A percentile compares a stretch with the other conserved stretches of the same genome.
These are phyloP conservation scores for Fusarium globosum DNA, from an alignment of 2,329 filamentous ascomycete genomes.

Conservation along the genomic window DNA sequence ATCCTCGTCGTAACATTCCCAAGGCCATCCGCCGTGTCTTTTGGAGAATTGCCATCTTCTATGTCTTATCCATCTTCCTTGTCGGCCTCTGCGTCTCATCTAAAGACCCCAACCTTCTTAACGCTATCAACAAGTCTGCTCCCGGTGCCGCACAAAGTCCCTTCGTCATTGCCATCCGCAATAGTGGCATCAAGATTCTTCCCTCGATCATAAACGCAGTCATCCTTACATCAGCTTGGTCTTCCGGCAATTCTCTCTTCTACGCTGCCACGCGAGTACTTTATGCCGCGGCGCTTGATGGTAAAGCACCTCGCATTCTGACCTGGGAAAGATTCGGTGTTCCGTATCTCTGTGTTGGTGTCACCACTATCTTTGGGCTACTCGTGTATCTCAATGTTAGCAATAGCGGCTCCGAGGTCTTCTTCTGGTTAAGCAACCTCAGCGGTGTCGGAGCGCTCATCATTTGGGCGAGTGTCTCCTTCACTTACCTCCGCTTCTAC, in stretches of 20 bases:
- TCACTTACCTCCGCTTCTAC: conserved; percentile 27
- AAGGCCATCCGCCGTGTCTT: conserved; percentile 72
- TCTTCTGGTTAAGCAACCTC: conserved; percentile 29
- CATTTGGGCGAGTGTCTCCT: conserved; percentile 65
- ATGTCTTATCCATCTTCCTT: conserved; percentile 70
- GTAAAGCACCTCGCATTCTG: conserved; percentile 61
- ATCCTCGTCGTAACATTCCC: conserved; percentile 10
- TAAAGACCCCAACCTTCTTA: conserved; percentile 69
- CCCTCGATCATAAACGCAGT: conserved; percentile 77
- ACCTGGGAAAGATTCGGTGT: conserved; percentile 20
- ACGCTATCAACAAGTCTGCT: conserved; percentile 66
- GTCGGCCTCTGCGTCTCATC: conserved; percentile 73
- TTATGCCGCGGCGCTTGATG: conserved; percentile 73
- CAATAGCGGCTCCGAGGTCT: conserved; percentile 26
- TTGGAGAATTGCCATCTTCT: conserved; percentile 72
- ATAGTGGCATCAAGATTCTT: conserved; percentile 71
- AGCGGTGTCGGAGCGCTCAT: conserved; percentile 22
- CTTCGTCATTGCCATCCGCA: conserved; percentile 74
- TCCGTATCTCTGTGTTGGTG: conserved; percentile 20
- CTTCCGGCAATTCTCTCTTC: conserved; percentile 69
- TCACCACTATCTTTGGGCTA: conserved; percentile 6
- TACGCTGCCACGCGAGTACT: conserved; percentile 77
- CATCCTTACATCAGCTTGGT: conserved; percentile 74
- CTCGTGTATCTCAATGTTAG: conserved; percentile 41
- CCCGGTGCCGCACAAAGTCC: conserved; percentile 56